phyloP scores from a whole-genome alignment of 2,329 filamentous ascomycete species.

The Diplodia sapinea region DNA sequence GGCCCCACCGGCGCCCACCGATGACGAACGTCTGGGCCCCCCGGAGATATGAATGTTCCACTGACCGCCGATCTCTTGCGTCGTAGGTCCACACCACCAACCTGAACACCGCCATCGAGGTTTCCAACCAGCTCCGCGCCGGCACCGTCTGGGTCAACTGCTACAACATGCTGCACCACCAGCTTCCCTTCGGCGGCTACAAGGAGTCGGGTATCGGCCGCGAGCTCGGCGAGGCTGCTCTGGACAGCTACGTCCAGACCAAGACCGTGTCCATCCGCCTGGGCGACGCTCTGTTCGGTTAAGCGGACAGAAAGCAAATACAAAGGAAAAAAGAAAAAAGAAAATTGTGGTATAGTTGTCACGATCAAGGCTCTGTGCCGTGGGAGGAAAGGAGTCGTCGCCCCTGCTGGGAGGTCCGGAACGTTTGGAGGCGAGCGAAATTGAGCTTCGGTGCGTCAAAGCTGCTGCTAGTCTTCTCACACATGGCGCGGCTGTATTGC shows the following conservation, averaged over 20 bases:
- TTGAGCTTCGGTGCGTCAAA: conserved; percentile 7
- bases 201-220: conserved; percentile 58
- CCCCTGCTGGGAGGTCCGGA: background rate
- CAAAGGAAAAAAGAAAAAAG: background rate
- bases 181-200: conserved; percentile 62
- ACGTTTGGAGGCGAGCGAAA: background rate
- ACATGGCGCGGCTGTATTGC: background rate
- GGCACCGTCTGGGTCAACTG: conserved; percentile 72
- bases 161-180: conserved; percentile 75
- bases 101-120: conserved; percentile 78
- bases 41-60: background rate
- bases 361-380: background rate
- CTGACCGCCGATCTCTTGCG: conserved; percentile 13
- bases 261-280: conserved; percentile 56
- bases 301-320: background rate
- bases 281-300: conserved; percentile 54
- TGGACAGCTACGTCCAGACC: conserved; percentile 54
- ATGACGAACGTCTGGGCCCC: background rate
- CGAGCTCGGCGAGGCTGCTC: conserved; percentile 57
- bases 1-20: background rate
- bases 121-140: conserved; percentile 72
- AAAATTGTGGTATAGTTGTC: background rate
- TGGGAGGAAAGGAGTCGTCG: background rate
- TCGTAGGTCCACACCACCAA: conserved; percentile 70
- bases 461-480: background rate